Evolutionary conservation across 352 stramenopile species (phyloP).

Genomic region (Labyrinthula sp.): DNA sequence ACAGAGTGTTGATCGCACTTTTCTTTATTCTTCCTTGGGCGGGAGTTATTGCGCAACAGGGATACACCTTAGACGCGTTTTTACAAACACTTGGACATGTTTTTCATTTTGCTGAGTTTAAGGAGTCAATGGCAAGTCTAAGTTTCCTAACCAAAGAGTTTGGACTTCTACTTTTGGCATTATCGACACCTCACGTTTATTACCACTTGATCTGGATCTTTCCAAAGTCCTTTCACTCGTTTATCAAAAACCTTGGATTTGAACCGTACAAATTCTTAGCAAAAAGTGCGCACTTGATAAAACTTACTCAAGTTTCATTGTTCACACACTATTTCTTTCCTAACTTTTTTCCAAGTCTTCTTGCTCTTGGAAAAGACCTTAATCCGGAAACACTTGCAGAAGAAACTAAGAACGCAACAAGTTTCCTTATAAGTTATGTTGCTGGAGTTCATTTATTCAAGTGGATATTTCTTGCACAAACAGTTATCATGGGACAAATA

Average conservation of each 20-base stretch:
- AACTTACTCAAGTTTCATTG: conserved; percentile 6
- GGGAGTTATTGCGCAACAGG: too few relatives aligned
- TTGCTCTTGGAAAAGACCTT: conserved; percentile 1
- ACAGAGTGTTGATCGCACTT: too few relatives aligned
- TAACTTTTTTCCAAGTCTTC: too few relatives aligned
- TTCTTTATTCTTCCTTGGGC: too few relatives aligned
- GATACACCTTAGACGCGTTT: too few relatives aligned
- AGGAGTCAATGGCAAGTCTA: too few relatives aligned
- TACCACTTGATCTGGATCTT: conserved; percentile 24
- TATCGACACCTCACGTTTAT: conserved; percentile 21
- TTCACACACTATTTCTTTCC: conserved; percentile 10
- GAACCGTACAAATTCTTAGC: conserved; percentile 27
- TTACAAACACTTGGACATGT: too few relatives aligned
- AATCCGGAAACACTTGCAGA: conserved; percentile 1
- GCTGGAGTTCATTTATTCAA: neutral
- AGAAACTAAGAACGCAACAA: neutral
- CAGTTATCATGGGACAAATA: conserved; percentile 20
- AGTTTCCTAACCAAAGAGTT: too few relatives aligned
- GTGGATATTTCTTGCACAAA: conserved; percentile 9
- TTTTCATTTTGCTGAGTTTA: too few relatives aligned
- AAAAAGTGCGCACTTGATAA: conserved; percentile 11
- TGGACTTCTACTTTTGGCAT: conserved; percentile 4
- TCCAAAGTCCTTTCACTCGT: conserved; percentile 3
- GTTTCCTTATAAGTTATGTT: conserved; percentile 6
- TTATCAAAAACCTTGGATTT: conserved; percentile 11